Evolutionary conservation across 768 basidiomycete genomes (phyloP).

Genomic region (Xerocomellus chrysenteron): DNA sequence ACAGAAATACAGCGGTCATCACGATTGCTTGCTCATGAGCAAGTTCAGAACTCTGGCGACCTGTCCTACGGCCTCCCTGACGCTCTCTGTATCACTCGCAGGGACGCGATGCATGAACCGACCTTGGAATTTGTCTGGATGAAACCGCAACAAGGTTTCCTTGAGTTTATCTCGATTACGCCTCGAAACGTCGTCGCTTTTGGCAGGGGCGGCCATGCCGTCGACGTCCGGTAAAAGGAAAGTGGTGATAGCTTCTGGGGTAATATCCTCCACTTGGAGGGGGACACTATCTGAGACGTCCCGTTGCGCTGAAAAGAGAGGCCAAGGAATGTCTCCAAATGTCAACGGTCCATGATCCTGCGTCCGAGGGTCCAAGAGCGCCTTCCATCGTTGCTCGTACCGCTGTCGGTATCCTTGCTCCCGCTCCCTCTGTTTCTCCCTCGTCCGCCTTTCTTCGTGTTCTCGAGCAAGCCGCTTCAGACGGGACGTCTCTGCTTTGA

Average conservation of each 20-base stretch:
- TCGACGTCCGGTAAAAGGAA: slow-evolving; percentile 49
- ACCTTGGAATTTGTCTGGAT: slow-evolving; percentile 83
- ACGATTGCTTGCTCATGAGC: slow-evolving; percentile 43
- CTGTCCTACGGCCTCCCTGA: slow-evolving; percentile 60
- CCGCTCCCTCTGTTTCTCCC: slow-evolving; percentile 45
- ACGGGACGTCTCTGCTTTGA: slow-evolving; percentile 51
- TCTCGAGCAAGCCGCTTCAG: slow-evolving; percentile 53
- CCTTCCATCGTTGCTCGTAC: slow-evolving; percentile 61
- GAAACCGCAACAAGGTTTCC: slow-evolving; percentile 71
- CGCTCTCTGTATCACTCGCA: slow-evolving; percentile 45
- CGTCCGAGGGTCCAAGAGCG: slow-evolving; percentile 37
- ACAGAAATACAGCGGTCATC: background rate
- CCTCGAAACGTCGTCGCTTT: slow-evolving; percentile 33
- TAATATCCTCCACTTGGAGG: slow-evolving; percentile 49
- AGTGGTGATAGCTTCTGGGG: slow-evolving; percentile 50
- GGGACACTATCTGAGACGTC: slow-evolving; percentile 4
- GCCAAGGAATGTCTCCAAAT: slow-evolving; percentile 75
- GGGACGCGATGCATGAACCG: slow-evolving; percentile 56
- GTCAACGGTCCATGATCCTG: slow-evolving; percentile 33
- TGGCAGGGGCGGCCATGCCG: background rate
- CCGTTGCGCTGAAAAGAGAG: slow-evolving; percentile 41
- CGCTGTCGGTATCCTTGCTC: slow-evolving; percentile 46
- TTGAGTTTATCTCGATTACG: slow-evolving; percentile 61
- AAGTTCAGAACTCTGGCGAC: slow-evolving; percentile 60
- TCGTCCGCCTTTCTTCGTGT: slow-evolving; percentile 47